Evolutionary conservation across 2,329 filamentous ascomycete species (phyloP), one percentile per base, ranked within the genome.

Genomic region (Calonectria henricotiae): DNA sequence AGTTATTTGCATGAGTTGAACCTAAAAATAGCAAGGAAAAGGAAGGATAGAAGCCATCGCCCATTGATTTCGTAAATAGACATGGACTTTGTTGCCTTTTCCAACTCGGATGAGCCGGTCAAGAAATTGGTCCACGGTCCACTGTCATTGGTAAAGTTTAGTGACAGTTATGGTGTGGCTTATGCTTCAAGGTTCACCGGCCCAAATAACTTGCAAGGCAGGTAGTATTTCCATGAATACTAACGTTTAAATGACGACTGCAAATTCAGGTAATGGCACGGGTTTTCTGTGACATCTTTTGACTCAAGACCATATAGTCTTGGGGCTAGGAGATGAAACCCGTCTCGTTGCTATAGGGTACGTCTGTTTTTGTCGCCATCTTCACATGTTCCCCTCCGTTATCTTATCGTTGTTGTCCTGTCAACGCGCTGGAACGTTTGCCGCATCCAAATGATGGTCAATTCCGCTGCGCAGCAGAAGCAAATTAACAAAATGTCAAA

Each of bases 391-490:
- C 32, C n/a, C 51, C 15, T 12, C 13, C 20, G 11, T 23, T 25
- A 13, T 15, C n/a, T 44, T 44, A 44, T 46, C 43, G n/a, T 20
- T 39, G 51, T 58, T 58, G 51, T 37, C 51, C 37, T 39, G 51
- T 58, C 51, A 58, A 58, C 51, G n/a, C 51, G 32, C 35, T 8
- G 2, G 20, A 37, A 5, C 43, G 27, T 4, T n/a, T 58, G 51
- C 51, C 32, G 35, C 51, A 58, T 15, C 35, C 51, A 58, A 58
- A 58, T 39, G 51, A 58, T 51, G 51, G 32, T 23, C 32, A n/a
- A 20, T 58, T 51, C 32, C 32, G 25, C 51, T 32, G 35, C 15
- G 51, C 35, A 58, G 23, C 51, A 58, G 51, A 58, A 58, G 51
- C 51, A 58, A 58, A 30, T 4, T 4, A 30, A 30, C 4, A 37